phyloP scores from a whole-genome alignment of 2,329 filamentous ascomycete species.

The Exophiala sideris region DNA sequence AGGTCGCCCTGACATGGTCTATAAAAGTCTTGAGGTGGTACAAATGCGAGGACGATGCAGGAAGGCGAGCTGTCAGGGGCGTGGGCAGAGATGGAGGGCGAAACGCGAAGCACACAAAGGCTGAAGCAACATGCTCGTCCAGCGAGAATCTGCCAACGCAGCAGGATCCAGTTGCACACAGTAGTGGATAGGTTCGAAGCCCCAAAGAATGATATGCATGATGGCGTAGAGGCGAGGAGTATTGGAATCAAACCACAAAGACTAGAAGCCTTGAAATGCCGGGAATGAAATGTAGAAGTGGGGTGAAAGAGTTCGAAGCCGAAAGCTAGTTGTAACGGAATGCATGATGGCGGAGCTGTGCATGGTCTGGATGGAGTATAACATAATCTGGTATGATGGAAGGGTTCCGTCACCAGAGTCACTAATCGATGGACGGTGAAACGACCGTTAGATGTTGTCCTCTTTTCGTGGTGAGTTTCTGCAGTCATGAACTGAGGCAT shows the following conservation, averaged over 20 bases:
- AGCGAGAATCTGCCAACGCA: conserved; percentile 22
- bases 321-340: conserved; percentile 2
- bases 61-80: conserved; percentile 16
- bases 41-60: conserved; percentile 14
- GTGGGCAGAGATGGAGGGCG: conserved; percentile 23
- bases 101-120: conserved; percentile 17
- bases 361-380: conserved; percentile 5
- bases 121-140: conserved; percentile 20
- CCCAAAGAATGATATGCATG: conserved; percentile 24
- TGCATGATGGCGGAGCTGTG: conserved; percentile 16
- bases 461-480: conserved; percentile 1
- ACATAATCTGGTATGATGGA: not conserved
- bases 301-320: conserved; percentile 15
- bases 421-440: not conserved
- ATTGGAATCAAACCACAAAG: conserved; percentile 8
- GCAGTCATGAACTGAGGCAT: conserved; percentile 10
- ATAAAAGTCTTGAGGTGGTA: conserved; percentile 18
- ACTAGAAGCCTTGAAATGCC: conserved; percentile 13
- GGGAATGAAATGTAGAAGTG: conserved; percentile 13
- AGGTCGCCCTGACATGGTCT: conserved; percentile 23
- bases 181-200: conserved; percentile 13
- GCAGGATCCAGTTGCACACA: conserved; percentile 17
- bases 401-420: not conserved
- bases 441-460: not conserved
- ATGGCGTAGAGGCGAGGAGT: conserved; percentile 21